These are phyloP conservation scores for Globisporangium uncinulatum DNA, from an alignment of 352 stramenopile species.

Conservation along the genomic window DNA sequence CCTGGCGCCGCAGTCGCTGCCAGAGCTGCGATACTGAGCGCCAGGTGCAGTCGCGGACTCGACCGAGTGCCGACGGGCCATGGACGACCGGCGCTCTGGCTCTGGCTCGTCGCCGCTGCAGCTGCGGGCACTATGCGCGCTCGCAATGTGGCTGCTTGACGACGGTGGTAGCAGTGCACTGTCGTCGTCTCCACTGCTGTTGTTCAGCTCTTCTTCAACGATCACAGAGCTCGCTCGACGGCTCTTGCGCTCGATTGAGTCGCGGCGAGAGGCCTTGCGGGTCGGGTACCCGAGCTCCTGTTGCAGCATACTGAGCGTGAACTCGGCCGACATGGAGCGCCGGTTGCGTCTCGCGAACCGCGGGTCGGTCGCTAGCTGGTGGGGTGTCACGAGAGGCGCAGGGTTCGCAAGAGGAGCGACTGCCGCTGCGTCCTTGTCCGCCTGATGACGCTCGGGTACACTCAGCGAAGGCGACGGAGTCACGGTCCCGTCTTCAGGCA, in stretches of 20 bases:
- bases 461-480: not conserved
- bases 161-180: not conserved
- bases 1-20: slow-evolving; percentile 11
- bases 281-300: slow-evolving; percentile 71
- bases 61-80: slow-evolving; percentile 2
- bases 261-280: slow-evolving; percentile 15
- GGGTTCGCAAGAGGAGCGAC: not conserved
- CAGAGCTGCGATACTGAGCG: slow-evolving; percentile 10
- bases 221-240: slow-evolving; percentile 31
- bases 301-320: slow-evolving; percentile 55
- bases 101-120: slow-evolving; percentile 7
- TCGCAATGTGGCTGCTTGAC: not conserved
- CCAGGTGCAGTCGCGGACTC: slow-evolving; percentile 1
- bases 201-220: slow-evolving; percentile 22
- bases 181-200: not conserved
- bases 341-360: slow-evolving; percentile 18
- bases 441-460: not conserved
- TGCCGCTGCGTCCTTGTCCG: too few species aligned
- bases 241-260: slow-evolving; percentile 17
- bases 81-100: slow-evolving; percentile 6
- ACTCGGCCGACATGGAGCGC: slow-evolving; percentile 55
- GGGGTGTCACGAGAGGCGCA: not conserved
- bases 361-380: slow-evolving; percentile 5
- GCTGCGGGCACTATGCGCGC: not conserved
- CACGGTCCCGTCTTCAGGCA: slow-evolving; percentile 2